A percentile compares a stretch with the other conserved stretches of the same genome.
phyloP scores from a whole-genome alignment of 345 rosid genomes.

The Chamaenerion angustifolium region DNA sequence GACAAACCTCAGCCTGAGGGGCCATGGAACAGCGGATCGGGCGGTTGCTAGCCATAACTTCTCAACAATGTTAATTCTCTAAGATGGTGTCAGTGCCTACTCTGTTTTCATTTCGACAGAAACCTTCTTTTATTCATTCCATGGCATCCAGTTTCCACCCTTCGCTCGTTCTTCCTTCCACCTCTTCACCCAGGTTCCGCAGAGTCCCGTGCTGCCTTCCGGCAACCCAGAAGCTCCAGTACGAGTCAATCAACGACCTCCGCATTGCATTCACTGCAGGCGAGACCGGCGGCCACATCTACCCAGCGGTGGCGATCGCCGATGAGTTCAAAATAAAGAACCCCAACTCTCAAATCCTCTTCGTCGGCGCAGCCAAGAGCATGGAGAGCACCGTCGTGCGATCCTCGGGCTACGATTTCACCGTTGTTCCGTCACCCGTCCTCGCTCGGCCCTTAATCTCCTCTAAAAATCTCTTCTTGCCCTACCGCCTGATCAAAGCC shows the following conservation, averaged over 20 bases:
- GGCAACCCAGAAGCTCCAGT: neutral
- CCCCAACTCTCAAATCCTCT: slow-evolving; percentile 35
- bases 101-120: too few relatives aligned
- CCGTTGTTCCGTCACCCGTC: slow-evolving; percentile 33
- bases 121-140: too few relatives aligned
- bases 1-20: too few relatives aligned
- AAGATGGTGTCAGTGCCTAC: too few relatives aligned
- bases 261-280: slow-evolving; percentile 60
- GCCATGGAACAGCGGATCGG: too few relatives aligned
- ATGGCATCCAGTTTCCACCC: neutral
- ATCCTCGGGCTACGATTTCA: slow-evolving; percentile 52
- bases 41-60: too few relatives aligned
- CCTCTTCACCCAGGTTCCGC: neutral
- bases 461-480: slow-evolving; percentile 35
- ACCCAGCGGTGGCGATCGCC: slow-evolving; percentile 65
- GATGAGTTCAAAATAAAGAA: slow-evolving; percentile 50
- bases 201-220: slow-evolving; percentile 4
- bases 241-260: slow-evolving; percentile 10
- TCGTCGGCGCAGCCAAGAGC: slow-evolving; percentile 57
- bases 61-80: too few relatives aligned
- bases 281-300: slow-evolving; percentile 75
- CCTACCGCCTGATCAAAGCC: slow-evolving; percentile 36
- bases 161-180: too few relatives aligned
- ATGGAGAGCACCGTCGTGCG: slow-evolving; percentile 62
- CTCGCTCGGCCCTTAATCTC: slow-evolving; percentile 33